phyloP scores from a whole-genome alignment of 1,284 basidiomycete species.

The Apiotrichum sp. region DNA sequence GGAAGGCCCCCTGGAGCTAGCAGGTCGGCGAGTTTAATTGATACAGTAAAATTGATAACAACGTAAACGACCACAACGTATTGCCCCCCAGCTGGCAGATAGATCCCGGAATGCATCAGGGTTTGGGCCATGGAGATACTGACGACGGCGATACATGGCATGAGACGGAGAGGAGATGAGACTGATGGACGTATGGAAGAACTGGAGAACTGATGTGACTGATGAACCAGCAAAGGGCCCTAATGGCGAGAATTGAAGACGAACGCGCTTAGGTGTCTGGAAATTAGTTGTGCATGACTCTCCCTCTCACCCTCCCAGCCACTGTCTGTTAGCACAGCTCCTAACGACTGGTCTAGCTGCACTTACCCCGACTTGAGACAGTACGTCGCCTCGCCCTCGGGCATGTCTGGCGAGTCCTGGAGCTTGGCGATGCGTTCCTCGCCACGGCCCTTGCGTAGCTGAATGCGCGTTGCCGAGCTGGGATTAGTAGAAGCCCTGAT shows the following conservation, averaged over 20 bases:
- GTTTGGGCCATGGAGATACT: neutral
- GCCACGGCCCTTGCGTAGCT: slow-evolving; percentile 62
- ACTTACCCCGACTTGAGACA: slow-evolving; percentile 53
- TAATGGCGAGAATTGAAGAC: no score
- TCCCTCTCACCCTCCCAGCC: slow-evolving; percentile 27
- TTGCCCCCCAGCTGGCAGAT: neutral
- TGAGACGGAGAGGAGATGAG: no score
- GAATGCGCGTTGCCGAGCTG: slow-evolving; percentile 40
- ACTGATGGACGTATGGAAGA: no score
- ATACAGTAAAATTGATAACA: no score
- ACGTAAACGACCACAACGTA: neutral
- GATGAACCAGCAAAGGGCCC: no score
- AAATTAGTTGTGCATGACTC: no score
- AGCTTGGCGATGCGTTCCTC: slow-evolving; percentile 94
- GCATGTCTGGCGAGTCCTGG: slow-evolving; percentile 84
- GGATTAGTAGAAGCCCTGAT: no score
- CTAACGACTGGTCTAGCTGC: no score
- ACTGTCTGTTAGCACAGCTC: slow-evolving; percentile 12
- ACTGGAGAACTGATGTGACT: no score
- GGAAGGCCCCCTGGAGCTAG: slow-evolving; percentile 38
- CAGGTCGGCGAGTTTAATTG: no score
- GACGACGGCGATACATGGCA: no score
- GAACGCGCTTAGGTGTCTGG: slow-evolving; percentile 5
- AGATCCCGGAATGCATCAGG: neutral
- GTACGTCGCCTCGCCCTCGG: slow-evolving; percentile 87